Conservation (phyloP, 2,329 filamentous ascomycete genomes). For the Arthrobotrys sinensis region DNA sequence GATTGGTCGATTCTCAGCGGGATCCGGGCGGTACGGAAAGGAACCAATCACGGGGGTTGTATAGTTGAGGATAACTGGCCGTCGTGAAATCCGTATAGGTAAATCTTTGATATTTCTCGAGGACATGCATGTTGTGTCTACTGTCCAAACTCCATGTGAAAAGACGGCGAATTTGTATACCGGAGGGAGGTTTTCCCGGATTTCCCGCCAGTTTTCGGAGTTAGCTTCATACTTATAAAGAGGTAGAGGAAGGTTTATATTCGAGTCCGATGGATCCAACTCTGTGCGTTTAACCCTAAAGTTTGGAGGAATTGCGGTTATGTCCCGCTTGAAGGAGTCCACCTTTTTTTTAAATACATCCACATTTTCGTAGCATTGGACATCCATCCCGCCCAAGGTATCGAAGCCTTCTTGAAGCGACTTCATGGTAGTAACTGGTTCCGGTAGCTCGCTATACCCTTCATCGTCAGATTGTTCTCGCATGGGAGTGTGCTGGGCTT, state of each 20-base stretch:
- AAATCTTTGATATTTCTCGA: not conserved
- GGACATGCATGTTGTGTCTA: conserved; percentile 28
- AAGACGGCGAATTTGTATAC: conserved; percentile 19
- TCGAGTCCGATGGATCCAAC: too few species aligned
- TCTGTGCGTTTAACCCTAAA: too few species aligned
- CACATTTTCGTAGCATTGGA: too few species aligned
- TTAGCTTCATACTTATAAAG: not conserved
- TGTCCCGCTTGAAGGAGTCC: too few species aligned
- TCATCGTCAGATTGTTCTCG: too few species aligned
- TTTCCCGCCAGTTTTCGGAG: conserved; percentile 27
- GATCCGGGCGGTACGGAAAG: conserved; percentile 20
- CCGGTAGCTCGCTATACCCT: too few species aligned
- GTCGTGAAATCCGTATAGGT: conserved; percentile 29
- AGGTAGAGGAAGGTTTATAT: not conserved
- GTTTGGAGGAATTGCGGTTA: too few species aligned
- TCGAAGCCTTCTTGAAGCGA: too few species aligned
- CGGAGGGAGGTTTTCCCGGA: conserved; percentile 12
- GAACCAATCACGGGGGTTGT: conserved; percentile 11
- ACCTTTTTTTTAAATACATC: too few species aligned
- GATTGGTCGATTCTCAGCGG: conserved; percentile 7
- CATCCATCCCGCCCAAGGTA: too few species aligned
- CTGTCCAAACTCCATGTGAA: conserved; percentile 31
- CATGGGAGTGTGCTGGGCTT: too few species aligned
- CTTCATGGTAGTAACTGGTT: too few species aligned
- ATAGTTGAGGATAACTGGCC: conserved; percentile 38